phyloP scores from a whole-genome alignment of 345 rosid species.

The Turritis glabra region DNA sequence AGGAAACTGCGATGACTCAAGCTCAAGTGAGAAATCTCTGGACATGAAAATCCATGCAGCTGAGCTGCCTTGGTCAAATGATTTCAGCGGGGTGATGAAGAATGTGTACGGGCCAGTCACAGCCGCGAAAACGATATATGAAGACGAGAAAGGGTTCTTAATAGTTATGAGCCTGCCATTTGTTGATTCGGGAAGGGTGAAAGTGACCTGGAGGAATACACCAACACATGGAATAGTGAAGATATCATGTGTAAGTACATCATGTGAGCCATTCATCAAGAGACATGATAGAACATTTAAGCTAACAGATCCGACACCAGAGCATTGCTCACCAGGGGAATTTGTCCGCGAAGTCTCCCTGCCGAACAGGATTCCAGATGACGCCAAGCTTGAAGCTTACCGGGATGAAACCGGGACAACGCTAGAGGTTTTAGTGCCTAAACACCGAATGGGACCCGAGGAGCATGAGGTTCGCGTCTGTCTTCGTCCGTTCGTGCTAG shows the following conservation, averaged over 20 bases:
- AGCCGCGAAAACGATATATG: slow-evolving; percentile 80
- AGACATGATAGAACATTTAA: slow-evolving; percentile 82
- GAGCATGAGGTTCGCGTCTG: slow-evolving; percentile 93
- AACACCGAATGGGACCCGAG: slow-evolving; percentile 76
- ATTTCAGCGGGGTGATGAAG: slow-evolving; percentile 75
- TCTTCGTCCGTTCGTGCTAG: slow-evolving; percentile 55
- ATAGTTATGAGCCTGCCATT: slow-evolving; percentile 75
- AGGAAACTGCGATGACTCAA: slow-evolving; percentile 51
- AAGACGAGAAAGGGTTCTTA: slow-evolving; percentile 72
- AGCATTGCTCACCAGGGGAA: slow-evolving; percentile 95
- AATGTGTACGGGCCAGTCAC: slow-evolving; percentile 75
- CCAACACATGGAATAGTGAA: slow-evolving; percentile 73
- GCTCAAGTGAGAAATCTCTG: slow-evolving; percentile 48
- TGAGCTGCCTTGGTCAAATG: slow-evolving; percentile 58
- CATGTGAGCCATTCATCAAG: slow-evolving; percentile 72
- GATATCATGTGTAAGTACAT: slow-evolving; percentile 76
- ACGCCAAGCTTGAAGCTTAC: slow-evolving; percentile 83
- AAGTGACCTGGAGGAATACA: slow-evolving; percentile 88
- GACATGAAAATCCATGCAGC: slow-evolving; percentile 53
- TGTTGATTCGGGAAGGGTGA: slow-evolving; percentile 77
- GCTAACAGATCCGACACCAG: slow-evolving; percentile 87
- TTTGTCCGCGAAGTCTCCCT: slow-evolving; percentile 75
- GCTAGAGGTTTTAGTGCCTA: slow-evolving; percentile 81
- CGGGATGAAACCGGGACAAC: slow-evolving; percentile 66
- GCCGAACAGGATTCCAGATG: slow-evolving; percentile 81